These are phyloP conservation scores for Phytophthora multivora DNA, from an alignment of 352 stramenopile species.

Conservation along the genomic window DNA sequence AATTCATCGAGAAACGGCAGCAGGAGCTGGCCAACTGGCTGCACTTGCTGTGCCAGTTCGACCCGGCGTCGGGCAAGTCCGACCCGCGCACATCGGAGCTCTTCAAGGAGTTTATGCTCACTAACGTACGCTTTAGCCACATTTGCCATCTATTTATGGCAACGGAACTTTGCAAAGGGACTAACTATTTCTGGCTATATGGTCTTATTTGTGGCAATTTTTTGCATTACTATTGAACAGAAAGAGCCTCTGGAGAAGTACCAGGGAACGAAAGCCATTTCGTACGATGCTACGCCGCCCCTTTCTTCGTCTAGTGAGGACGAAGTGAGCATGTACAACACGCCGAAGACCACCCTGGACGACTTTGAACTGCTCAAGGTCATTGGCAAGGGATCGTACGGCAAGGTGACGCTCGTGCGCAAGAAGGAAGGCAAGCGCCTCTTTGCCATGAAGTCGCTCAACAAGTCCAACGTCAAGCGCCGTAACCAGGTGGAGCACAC, in stretches of 20 bases:
- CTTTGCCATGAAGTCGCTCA: constrained; percentile 90
- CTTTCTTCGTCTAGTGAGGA: constrained; percentile 38
- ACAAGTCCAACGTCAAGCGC: constrained; percentile 91
- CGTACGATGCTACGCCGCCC: constrained; percentile 47
- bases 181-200: constrained; percentile 4
- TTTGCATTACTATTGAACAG: constrained; percentile 26
- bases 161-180: not conserved
- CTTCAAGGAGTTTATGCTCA: constrained; percentile 82
- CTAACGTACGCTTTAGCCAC: constrained; percentile 50
- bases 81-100: constrained; percentile 76
- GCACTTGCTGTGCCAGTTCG: constrained; percentile 78
- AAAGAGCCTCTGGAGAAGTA: constrained; percentile 81
- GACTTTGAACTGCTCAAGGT: constrained; percentile 94
- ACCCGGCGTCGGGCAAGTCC: constrained; percentile 58
- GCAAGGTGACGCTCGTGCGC: constrained; percentile 90
- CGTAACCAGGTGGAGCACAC: constrained; percentile 99
- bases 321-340: constrained; percentile 77
- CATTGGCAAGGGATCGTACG: constrained; percentile 92
- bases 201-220: constrained; percentile 11
- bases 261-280: constrained; percentile 34
- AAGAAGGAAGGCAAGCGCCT: constrained; percentile 80
- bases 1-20: constrained; percentile 91
- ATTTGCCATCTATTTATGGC: constrained; percentile 10
- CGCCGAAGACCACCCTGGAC: constrained; percentile 87
- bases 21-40: constrained; percentile 89